These are phyloP conservation scores for Carex scoparia DNA, from an alignment of 176 grass and related monocot genomes.

Conservation along the genomic window DNA sequence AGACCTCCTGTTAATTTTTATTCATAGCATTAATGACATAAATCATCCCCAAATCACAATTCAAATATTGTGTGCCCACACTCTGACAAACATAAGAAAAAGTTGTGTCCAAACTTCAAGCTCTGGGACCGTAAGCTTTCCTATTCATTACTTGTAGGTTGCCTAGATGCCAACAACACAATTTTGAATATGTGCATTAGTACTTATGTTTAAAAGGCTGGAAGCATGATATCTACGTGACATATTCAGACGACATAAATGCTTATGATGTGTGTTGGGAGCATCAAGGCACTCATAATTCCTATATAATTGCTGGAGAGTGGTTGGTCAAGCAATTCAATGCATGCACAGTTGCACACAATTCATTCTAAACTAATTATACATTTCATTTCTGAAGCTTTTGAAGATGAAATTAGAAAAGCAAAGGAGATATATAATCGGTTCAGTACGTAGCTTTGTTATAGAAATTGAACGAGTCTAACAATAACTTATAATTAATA, in stretches of 20 bases:
- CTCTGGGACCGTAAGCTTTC: no score
- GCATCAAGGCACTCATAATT: background rate
- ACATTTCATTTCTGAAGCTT: background rate
- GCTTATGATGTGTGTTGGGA: background rate
- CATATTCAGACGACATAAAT: background rate
- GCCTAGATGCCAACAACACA: conserved; percentile 27
- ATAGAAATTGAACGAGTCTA: background rate
- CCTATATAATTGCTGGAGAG: background rate
- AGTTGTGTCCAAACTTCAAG: background rate
- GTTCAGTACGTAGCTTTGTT: background rate
- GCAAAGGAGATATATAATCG: background rate
- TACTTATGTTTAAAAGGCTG: background rate
- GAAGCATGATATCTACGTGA: background rate
- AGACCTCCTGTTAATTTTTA: background rate
- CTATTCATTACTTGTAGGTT: conserved; percentile 20
- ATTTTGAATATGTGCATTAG: conserved; percentile 26
- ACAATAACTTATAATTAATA: background rate
- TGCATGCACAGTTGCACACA: background rate
- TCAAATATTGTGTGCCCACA: background rate
- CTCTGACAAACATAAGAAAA: background rate
- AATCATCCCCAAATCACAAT: background rate
- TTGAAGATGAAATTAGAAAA: background rate
- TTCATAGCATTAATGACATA: background rate
- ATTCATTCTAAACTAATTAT: background rate
- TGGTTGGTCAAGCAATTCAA: background rate